Conservation (phyloP, 2,329 filamentous ascomycete species). For the Cladophialophora carrionii region DNA sequence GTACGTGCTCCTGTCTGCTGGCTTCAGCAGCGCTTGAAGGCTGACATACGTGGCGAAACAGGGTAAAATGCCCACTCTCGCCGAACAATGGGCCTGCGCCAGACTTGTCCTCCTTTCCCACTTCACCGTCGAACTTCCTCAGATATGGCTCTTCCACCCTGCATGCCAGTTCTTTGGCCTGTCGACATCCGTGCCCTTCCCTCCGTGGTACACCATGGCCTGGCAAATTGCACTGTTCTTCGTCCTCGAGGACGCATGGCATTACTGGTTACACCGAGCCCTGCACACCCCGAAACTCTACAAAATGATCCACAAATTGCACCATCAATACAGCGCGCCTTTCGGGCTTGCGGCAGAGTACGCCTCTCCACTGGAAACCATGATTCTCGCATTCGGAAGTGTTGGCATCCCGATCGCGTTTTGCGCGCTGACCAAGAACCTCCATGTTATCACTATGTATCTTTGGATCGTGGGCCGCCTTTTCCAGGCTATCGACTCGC, state of each 20-base stretch:
- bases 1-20: constrained; percentile 54
- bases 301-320: constrained; percentile 97
- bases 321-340: constrained; percentile 97
- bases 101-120: constrained; percentile 90
- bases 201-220: constrained; percentile 79
- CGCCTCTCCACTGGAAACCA: constrained; percentile 94
- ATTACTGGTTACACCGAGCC: constrained; percentile 93
- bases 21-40: not conserved
- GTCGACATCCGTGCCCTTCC: constrained; percentile 86
- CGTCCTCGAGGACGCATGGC: constrained; percentile 94
- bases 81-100: constrained; percentile 94
- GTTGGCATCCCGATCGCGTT: constrained; percentile 82
- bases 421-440: constrained; percentile 78
- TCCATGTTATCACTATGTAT: constrained; percentile 98
- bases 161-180: constrained; percentile 92
- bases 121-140: constrained; percentile 96
- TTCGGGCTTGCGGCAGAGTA: constrained; percentile 97
- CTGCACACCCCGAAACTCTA: constrained; percentile 96
- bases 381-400: constrained; percentile 86
- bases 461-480: constrained; percentile 89
- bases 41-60: constrained; percentile 42
- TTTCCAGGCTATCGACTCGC: constrained; percentile 96
- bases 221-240: constrained; percentile 94
- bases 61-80: constrained; percentile 85
- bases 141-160: constrained; percentile 85